Evolutionary conservation across 257 asterid genomes (phyloP).

Genomic region (Lycium ferocissimum): DNA sequence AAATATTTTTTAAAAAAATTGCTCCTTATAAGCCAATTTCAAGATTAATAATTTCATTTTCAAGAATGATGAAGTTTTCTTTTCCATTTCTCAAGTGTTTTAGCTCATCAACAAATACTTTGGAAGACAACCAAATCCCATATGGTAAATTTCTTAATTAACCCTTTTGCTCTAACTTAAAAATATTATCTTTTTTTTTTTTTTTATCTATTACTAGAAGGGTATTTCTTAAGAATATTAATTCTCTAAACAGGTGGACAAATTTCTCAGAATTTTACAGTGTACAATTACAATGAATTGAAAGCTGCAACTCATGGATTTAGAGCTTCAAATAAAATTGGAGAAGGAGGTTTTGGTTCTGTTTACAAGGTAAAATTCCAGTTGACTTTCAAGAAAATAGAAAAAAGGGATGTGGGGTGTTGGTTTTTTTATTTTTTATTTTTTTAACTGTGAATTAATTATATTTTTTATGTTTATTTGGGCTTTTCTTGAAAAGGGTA

Average conservation of each 20-base stretch:
- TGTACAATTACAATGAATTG: constrained; percentile 58
- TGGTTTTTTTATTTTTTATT: not conserved
- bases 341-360: constrained; percentile 74
- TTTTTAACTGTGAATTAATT: not conserved
- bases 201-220: not conserved
- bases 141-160: constrained; percentile 18
- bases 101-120: constrained; percentile 31
- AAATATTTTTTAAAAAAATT: not conserved
- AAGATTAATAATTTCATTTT: not conserved
- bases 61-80: constrained; percentile 41
- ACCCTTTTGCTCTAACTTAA: not conserved
- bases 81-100: constrained; percentile 48
- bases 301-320: constrained; percentile 69
- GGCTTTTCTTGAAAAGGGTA: constrained; percentile 49
- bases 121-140: constrained; percentile 11
- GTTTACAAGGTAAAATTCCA: constrained; percentile 64
- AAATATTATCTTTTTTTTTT: not conserved
- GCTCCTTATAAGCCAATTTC: not conserved
- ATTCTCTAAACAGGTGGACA: constrained; percentile 43
- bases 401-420: not conserved
- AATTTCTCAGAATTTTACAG: constrained; percentile 43
- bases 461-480: not conserved
- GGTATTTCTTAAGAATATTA: constrained; percentile 9
- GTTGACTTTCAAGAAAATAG: not conserved
- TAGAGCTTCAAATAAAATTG: constrained; percentile 61